Conservation (phyloP, 73 alveolate species). For the Paramecium sexaurelia region DNA sequence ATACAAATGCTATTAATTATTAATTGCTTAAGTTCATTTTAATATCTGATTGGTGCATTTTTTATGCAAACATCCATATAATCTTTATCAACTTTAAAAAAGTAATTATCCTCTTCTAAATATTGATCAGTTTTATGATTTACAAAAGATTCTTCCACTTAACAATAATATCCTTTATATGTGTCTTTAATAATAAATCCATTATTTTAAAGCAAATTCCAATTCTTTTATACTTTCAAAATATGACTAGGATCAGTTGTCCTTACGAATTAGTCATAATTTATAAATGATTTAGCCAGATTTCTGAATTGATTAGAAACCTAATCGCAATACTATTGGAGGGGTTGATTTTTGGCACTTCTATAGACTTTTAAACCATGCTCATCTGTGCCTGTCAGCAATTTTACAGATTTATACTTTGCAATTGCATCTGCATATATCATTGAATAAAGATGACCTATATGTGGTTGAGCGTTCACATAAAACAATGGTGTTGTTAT, state of each 20-base stretch:
- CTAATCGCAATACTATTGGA: conserved; percentile 65
- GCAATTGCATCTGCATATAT: conserved; percentile 77
- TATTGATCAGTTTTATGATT: not conserved
- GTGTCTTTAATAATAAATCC: not conserved
- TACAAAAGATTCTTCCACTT: conserved; percentile 67
- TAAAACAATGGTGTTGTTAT: conserved; percentile 80
- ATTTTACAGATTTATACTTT: conserved; percentile 38
- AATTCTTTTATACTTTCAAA: not conserved
- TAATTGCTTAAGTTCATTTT: not conserved
- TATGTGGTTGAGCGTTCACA: conserved; percentile 83
- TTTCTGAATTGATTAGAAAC: conserved; percentile 66
- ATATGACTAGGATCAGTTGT: conserved; percentile 71
- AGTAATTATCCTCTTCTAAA: conserved; percentile 7
- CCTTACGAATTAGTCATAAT: conserved; percentile 71
- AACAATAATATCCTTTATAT: conserved; percentile 35
- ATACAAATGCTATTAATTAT: conserved; percentile 65
- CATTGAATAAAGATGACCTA: conserved; percentile 84
- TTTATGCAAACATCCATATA: not conserved
- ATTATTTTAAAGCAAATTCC: not conserved
- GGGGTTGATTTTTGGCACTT: conserved; percentile 66
- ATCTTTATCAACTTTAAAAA: not conserved
- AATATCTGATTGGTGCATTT: not conserved
- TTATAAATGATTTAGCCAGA: conserved; percentile 58
- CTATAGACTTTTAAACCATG: conserved; percentile 81
- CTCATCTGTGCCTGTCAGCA: conserved; percentile 77